Evolutionary conservation across 2,329 filamentous ascomycete genomes (phyloP).

Genomic region (Lasiodiplodia sp.): DNA sequence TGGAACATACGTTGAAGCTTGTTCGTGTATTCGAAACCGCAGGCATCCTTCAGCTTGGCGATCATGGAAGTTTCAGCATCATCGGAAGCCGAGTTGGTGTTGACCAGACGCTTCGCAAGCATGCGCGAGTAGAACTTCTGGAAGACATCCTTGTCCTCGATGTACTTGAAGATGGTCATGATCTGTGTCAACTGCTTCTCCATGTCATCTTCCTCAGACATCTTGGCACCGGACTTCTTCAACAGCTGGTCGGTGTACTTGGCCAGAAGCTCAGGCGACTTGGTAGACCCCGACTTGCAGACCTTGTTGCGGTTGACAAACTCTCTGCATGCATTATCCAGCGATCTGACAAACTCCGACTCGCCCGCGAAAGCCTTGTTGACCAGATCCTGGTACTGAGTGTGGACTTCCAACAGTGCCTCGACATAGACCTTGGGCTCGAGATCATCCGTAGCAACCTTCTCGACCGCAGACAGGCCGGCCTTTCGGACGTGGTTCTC

Average conservation of each 20-base stretch:
- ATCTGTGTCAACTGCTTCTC: constrained; percentile 89
- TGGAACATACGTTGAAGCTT: constrained; percentile 99
- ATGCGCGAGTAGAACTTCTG: constrained; percentile 99
- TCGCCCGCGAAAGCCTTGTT: constrained; percentile 93
- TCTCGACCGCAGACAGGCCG: constrained; percentile 85
- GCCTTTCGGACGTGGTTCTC: constrained; percentile 93
- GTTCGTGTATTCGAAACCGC: constrained; percentile 99
- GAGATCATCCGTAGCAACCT: constrained; percentile 85
- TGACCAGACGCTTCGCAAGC: constrained; percentile 91
- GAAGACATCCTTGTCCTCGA: constrained; percentile 99
- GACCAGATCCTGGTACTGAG: constrained; percentile 89
- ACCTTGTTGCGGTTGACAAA: constrained; percentile 98
- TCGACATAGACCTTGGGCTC: constrained; percentile 98
- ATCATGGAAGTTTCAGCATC: constrained; percentile 99
- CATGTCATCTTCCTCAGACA: constrained; percentile 91
- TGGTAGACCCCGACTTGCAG: constrained; percentile 91
- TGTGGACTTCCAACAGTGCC: constrained; percentile 91
- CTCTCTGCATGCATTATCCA: constrained; percentile 96
- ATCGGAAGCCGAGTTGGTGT: constrained; percentile 93
- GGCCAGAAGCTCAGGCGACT: constrained; percentile 91
- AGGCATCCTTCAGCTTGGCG: constrained; percentile 97
- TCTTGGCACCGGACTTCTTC: constrained; percentile 85
- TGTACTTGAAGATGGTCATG: constrained; percentile 99
- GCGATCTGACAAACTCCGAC: constrained; percentile 92
- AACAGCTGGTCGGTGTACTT: constrained; percentile 94